Base-by-base conservation (phyloP, 225 moss, liverwort and hornwort genomes). In the Marchantia paleacea region DNA sequence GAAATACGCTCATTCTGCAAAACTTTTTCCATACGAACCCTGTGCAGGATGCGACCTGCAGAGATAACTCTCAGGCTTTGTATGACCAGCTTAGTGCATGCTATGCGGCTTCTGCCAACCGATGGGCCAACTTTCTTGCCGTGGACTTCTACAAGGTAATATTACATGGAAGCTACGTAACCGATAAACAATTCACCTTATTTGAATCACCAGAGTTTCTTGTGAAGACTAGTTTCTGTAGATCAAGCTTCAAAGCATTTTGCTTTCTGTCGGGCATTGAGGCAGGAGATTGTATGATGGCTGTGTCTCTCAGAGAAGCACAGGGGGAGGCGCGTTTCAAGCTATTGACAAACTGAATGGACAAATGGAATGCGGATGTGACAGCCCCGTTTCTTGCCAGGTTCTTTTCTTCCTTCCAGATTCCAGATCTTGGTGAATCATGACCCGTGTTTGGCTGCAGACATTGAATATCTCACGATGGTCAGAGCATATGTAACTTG, bases 61-160 rank as follows among this genome's bases (percentile, higher is more conserved):
- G 84, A 4, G 86, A 92, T 52, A 91, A 95, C 81, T 93, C 97
- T 39, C 78, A 57, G 50, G 15, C 55, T 76, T 85, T 95, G 75
- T 86, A 80, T 51, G 10, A 84, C 49, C 90, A 90, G 84, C 87
- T 93, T 55, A 82, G 72, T 69, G 85, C 87, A 11, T 95, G 97
- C 88, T 84, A 92, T 57, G 76, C 82, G 77, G 95, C 95, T 47
- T 84, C 95, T 81, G 91, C 88, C 26, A 90, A 92, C 12, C 88
- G 97, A 73, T 97, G 97, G 97, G 82, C 95, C 75, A 97, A 95
- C 83, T 97, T 90, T 82, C 78, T 97, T 63, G 91, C 93, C 0
- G 95, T 97, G 14, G 97, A 97, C 76, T 95, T 89, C 80, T 97
- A 95, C 72, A 91, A 91, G 94, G 94, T 97, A 76, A 53, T 39